Conservation (phyloP, 805 yeast species). For the Crinitomyces ghanaensis region DNA sequence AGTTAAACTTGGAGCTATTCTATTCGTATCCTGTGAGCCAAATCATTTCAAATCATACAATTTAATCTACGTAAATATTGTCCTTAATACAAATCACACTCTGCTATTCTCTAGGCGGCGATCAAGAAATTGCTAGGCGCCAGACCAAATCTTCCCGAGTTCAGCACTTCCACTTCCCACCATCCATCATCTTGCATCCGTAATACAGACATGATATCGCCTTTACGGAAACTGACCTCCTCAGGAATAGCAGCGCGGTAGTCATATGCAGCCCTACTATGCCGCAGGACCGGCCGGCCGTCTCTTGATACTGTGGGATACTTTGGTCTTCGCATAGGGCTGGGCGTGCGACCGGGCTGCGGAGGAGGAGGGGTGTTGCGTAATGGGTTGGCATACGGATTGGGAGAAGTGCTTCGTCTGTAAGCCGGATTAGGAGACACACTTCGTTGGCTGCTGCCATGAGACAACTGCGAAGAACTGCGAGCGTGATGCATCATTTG, state of each 20-base stretch:
- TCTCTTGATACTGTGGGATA: conserved; percentile 38
- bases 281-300: conserved; percentile 42
- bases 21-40: too few relatives aligned
- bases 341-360: too few relatives aligned
- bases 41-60: too few relatives aligned
- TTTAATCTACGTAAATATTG: too few relatives aligned
- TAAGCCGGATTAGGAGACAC: too few relatives aligned
- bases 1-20: too few relatives aligned
- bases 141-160: conserved; percentile 35
- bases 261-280: conserved; percentile 45
- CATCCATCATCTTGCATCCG: conserved; percentile 59
- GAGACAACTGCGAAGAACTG: too few relatives aligned
- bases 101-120: conserved; percentile 6
- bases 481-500: too few relatives aligned
- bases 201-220: conserved; percentile 42
- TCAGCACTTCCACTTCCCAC: conserved; percentile 58
- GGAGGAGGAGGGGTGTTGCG: too few relatives aligned
- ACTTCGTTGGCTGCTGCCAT: too few relatives aligned
- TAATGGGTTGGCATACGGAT: too few relatives aligned
- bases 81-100: background rate
- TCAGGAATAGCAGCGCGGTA: conserved; percentile 50
- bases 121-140: conserved; percentile 50
- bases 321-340: conserved; percentile 4
- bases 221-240: conserved; percentile 48
- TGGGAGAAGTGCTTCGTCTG: conserved; percentile 4